Percentiles rank a stretch among this genome's conserved stretches.
Evolutionary conservation across 805 yeast genomes (phyloP).

Genomic region (Nakazawaea ambrosiae): DNA sequence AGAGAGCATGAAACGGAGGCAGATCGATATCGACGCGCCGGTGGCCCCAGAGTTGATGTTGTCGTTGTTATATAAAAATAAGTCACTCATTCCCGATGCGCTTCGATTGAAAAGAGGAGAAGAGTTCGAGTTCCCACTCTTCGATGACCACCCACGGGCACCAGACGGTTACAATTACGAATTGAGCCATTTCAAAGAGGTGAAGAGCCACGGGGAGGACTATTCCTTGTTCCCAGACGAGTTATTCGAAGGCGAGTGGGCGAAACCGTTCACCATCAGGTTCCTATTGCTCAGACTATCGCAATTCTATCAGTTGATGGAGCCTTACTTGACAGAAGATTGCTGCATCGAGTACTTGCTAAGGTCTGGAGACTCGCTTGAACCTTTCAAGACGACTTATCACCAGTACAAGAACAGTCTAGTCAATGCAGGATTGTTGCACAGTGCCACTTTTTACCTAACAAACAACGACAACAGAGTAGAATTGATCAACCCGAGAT

Average conservation of each 20-base stretch:
- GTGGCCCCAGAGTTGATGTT: conserved; percentile 34
- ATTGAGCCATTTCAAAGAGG: conserved; percentile 8
- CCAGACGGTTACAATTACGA: conserved; percentile 3
- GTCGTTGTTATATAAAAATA: conserved; percentile 29
- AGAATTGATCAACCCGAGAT: conserved; percentile 1
- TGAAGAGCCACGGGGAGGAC: background rate
- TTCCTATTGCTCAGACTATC: conserved; percentile 50
- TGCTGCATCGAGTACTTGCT: conserved; percentile 41
- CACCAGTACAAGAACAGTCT: conserved; percentile 29
- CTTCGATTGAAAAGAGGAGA: conserved; percentile 20
- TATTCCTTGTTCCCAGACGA: conserved; percentile 13
- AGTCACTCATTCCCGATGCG: conserved; percentile 21
- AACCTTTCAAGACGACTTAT: conserved; percentile 32
- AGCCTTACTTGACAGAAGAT: conserved; percentile 28
- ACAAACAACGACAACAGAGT: conserved; percentile 1
- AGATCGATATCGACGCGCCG: conserved; percentile 40
- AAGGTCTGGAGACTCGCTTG: conserved; percentile 16
- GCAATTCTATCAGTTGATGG: conserved; percentile 33
- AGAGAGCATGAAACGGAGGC: conserved; percentile 40
- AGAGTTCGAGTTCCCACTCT: conserved; percentile 2
- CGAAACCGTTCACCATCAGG: conserved; percentile 45
- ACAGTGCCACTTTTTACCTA: conserved; percentile 3
- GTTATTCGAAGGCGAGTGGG: conserved; percentile 37
- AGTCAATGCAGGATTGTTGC: conserved; percentile 23
- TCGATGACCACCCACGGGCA: conserved; percentile 15